These are phyloP conservation scores for Sindora glabra DNA, from an alignment of 306 rosid genomes.

Conservation along the genomic window DNA sequence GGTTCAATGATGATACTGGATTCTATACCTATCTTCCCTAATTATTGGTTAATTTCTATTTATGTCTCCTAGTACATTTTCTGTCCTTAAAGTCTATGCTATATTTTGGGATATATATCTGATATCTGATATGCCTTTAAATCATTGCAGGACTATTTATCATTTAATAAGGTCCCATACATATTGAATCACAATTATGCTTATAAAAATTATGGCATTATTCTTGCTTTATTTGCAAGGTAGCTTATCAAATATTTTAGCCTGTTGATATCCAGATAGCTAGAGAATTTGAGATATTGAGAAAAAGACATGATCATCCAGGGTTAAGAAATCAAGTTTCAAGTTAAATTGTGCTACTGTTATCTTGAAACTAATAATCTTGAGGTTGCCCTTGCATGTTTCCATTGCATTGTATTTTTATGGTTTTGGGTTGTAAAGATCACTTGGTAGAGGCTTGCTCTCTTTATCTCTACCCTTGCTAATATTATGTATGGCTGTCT, in stretches of 20 bases:
- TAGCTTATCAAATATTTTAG: constrained; percentile 61
- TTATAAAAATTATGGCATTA: constrained; percentile 61
- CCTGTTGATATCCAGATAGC: constrained; percentile 92
- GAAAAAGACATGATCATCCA: constrained; percentile 19
- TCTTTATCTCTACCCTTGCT: too few relatives aligned
- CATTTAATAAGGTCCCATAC: constrained; percentile 62
- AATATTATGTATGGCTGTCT: too few relatives aligned
- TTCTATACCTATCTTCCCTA: constrained; percentile 72
- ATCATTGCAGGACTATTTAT: constrained; percentile 67
- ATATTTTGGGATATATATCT: constrained; percentile 7
- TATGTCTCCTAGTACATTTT: background rate
- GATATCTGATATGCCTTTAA: constrained; percentile 19
- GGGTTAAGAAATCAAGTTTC: constrained; percentile 46
- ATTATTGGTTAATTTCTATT: constrained; percentile 75
- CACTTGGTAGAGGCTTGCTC: constrained; percentile 35
- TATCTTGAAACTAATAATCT: constrained; percentile 24
- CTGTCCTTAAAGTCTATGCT: constrained; percentile 1
- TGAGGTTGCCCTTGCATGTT: constrained; percentile 38
- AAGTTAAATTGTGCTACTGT: constrained; percentile 29
- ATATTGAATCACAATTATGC: constrained; percentile 77
- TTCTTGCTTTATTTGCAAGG: constrained; percentile 78
- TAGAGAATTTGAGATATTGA: constrained; percentile 59
- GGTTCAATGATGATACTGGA: constrained; percentile 83
- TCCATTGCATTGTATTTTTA: constrained; percentile 34
- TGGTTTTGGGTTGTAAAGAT: constrained; percentile 24